These are phyloP conservation scores for Adansonia madagascariensis DNA, from an alignment of 441 rosid species.

Conservation along the genomic window DNA sequence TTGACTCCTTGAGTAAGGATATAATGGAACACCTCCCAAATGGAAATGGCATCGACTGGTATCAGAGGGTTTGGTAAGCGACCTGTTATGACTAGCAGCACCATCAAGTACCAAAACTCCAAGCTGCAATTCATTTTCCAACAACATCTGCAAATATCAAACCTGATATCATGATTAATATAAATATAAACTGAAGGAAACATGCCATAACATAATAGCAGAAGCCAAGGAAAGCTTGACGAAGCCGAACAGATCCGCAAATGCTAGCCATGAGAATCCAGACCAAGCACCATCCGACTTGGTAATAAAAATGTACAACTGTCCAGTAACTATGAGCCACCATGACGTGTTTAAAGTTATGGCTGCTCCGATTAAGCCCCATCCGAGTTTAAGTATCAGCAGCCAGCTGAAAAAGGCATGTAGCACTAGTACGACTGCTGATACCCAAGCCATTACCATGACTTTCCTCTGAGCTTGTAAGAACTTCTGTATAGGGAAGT, in stretches of 20 bases:
- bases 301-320: slow-evolving; percentile 76
- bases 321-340: slow-evolving; percentile 71
- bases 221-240: slow-evolving; percentile 83
- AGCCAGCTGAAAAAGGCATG: slow-evolving; percentile 74
- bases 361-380: slow-evolving; percentile 84
- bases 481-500: slow-evolving; percentile 84
- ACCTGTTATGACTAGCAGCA: slow-evolving; percentile 68
- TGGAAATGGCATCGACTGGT: slow-evolving; percentile 85
- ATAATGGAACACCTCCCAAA: slow-evolving; percentile 51
- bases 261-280: slow-evolving; percentile 86
- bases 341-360: slow-evolving; percentile 72
- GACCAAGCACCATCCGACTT: slow-evolving; percentile 86
- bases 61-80: slow-evolving; percentile 69
- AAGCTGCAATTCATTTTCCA: slow-evolving; percentile 50
- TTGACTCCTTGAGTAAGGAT: too few relatives aligned
- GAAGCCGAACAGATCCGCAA: slow-evolving; percentile 68
- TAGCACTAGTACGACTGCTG: slow-evolving; percentile 57
- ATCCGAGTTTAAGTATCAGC: slow-evolving; percentile 66
- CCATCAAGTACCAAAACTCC: slow-evolving; percentile 89
- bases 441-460: slow-evolving; percentile 73
- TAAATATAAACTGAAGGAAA: not conserved
- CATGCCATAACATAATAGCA: slow-evolving; percentile 81
- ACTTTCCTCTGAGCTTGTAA: slow-evolving; percentile 86
- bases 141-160: not conserved
- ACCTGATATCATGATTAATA: not conserved